Evolutionary conservation across 495 filamentous ascomycete genomes (phyloP), one percentile per base, ranked within the genome.

Genomic region (Penicillium maclennaniae): DNA sequence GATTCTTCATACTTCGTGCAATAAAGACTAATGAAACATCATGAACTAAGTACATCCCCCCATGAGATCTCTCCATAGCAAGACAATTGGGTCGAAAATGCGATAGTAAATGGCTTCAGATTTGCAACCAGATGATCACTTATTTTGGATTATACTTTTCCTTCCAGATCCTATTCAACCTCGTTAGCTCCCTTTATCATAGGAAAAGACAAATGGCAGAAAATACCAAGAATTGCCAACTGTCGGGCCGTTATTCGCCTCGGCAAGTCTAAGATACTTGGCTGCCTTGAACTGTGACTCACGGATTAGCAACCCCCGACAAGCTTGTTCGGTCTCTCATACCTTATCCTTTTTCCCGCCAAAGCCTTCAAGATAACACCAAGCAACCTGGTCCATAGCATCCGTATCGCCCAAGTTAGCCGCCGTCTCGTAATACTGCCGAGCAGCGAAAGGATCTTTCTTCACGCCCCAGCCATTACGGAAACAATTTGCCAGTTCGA

Each of bases 271-370:
- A 69, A 96, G 91, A 74, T 96, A 97, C 77, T 87, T 88, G 52
- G 95, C 95, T 43, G 92, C 86, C 67, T 81, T 83, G 71, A 82
- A 91, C 89, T 95, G 74, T 49, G 63, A 53, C 64, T n/a, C 41
- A 52, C 5, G 12, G 38, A 40, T 62, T 16, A 66, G 53, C 26
- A 47, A 4, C 8, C 7, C 12, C 50, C 36, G 53, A 34, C 31
- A 34, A 53, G 44, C n/a, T 20, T 10, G 7, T 42, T 12, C 27
- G 53, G 43, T 55, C 55, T 26, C 23, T 54, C 89, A 67, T 74
- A 97, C 93, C 88, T 95, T 96, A 72, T 97, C 90, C 70, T 97
- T 99, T 70, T 88, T 91, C 52, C 87, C 88, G 21, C 93, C 93
- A 70, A 95, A 96, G 12, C 93, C 93, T 63, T 96, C 88, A 17